These are phyloP conservation scores for Thalassiosira exigua DNA, from an alignment of 352 stramenopile species.

Conservation along the genomic window DNA sequence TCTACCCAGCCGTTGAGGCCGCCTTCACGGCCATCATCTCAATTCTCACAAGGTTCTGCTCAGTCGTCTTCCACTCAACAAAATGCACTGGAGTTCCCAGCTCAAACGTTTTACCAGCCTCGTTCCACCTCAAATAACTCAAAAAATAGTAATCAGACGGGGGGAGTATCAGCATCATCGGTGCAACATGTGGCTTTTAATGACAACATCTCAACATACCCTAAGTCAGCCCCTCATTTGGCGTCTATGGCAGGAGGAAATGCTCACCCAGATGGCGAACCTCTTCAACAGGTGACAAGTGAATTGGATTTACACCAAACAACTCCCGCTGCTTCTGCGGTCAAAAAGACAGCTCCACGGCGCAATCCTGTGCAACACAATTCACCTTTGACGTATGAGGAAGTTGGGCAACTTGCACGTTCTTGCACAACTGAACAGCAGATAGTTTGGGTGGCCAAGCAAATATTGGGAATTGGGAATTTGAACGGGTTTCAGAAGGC, in stretches of 20 bases:
- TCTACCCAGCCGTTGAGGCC: background rate
- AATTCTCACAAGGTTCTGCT: constrained; percentile 7
- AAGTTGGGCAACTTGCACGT: constrained; percentile 33
- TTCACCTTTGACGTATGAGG: constrained; percentile 34
- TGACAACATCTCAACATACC: constrained; percentile 11
- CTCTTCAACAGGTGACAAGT: constrained; percentile 1
- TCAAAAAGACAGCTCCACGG: constrained; percentile 28
- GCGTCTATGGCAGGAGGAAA: no score
- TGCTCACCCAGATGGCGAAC: background rate
- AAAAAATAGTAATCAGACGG: no score
- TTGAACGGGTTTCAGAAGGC: constrained; percentile 51
- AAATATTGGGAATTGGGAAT: constrained; percentile 42
- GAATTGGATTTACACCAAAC: background rate
- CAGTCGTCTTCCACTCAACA: background rate
- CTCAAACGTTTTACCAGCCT: background rate
- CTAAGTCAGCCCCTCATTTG: background rate
- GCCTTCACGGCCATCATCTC: constrained; percentile 3
- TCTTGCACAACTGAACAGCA: constrained; percentile 36
- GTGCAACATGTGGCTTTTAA: constrained; percentile 7
- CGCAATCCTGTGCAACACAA: constrained; percentile 13
- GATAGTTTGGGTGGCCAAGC: constrained; percentile 42
- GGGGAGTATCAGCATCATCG: constrained; percentile 32
- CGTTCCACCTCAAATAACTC: constrained; percentile 12
- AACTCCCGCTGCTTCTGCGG: constrained; percentile 11
- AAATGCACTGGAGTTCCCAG: background rate